Base-by-base conservation (phyloP, 306 rosid species). In the Boehmeria nivea region DNA sequence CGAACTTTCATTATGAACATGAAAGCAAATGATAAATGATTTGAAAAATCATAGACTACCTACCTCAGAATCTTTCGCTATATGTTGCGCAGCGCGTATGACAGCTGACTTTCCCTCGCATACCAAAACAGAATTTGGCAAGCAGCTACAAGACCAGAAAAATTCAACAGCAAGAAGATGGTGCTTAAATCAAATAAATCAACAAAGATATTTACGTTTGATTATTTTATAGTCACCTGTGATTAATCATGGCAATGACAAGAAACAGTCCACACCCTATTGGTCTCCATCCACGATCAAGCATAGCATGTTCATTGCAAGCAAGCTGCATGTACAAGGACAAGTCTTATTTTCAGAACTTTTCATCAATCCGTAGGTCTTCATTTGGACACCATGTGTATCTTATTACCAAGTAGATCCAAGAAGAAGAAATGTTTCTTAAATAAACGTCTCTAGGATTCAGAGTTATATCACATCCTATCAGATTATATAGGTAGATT, bases 311-410 rank as follows among this genome's bases (percentile, higher is more conserved):
- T 4, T 94, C 98, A 76, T 91, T 91, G 71, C 98, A 87, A 2
- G 95, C 94, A 70, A 91, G 79, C 98, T 91, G 85, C 81, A 82
- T n/a, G n/a, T n/a, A n/a, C n/a, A n/a, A n/a, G n/a, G n/a, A n/a
- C n/a, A n/a, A n/a, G n/a, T n/a, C n/a, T n/a, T n/a, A n/a, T n/a
- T n/a, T n/a, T n/a, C n/a, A n/a, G n/a, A n/a, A n/a, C n/a, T n/a
- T n/a, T n/a, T n/a, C n/a, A n/a, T n/a, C n/a, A n/a, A n/a, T n/a
- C n/a, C n/a, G n/a, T n/a, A n/a, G n/a, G n/a, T n/a, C n/a, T n/a
- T n/a, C n/a, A n/a, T n/a, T n/a, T n/a, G n/a, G n/a, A n/a, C n/a
- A n/a, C n/a, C n/a, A n/a, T n/a, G n/a, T n/a, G n/a, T n/a, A n/a
- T n/a, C n/a, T n/a, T n/a, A n/a, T n/a, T n/a, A n/a, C n/a, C n/a